Percentiles rank a stretch among this genome's conserved stretches.
Evolutionary conservation across 306 rosid genomes (phyloP).

Genomic region (Vigna unguiculata): DNA sequence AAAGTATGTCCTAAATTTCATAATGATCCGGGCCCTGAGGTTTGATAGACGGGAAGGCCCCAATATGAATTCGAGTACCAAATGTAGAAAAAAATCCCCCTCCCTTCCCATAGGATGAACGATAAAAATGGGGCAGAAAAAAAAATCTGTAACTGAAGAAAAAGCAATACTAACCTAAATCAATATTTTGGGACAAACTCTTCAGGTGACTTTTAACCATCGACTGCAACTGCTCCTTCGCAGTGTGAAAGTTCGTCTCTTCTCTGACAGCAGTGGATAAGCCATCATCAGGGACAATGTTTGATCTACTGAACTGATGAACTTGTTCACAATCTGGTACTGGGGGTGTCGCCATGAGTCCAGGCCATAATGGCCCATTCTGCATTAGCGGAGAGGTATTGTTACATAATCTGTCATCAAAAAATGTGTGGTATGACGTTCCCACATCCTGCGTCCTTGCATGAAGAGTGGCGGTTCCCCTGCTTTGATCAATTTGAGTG

Average conservation of each 20-base stretch:
- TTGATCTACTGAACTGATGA: constrained; percentile 60
- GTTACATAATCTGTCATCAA: constrained; percentile 69
- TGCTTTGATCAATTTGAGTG: constrained; percentile 61
- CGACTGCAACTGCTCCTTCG: constrained; percentile 70
- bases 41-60: constrained; percentile 8
- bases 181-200: constrained; percentile 58
- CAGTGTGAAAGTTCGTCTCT: constrained; percentile 55
- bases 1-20: constrained; percentile 27
- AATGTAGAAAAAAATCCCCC: neutral
- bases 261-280: constrained; percentile 48
- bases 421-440: constrained; percentile 64
- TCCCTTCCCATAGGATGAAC: constrained; percentile 38
- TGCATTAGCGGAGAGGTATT: constrained; percentile 53
- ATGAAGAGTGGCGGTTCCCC: constrained; percentile 58
- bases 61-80: constrained; percentile 11
- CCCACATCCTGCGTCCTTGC: constrained; percentile 56
- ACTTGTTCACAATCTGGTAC: constrained; percentile 54
- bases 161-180: constrained; percentile 60
- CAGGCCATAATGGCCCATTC: constrained; percentile 58
- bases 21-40: constrained; percentile 18
- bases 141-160: constrained; percentile 19
- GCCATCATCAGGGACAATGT: constrained; percentile 46
- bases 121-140: constrained; percentile 13
- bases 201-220: constrained; percentile 71
- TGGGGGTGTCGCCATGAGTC: constrained; percentile 51